Percentiles rank a stretch among this genome's conserved stretches.
Conservation (phyloP, 2,329 filamentous ascomycete species). For the Paracorniculantispora psalliotae region DNA sequence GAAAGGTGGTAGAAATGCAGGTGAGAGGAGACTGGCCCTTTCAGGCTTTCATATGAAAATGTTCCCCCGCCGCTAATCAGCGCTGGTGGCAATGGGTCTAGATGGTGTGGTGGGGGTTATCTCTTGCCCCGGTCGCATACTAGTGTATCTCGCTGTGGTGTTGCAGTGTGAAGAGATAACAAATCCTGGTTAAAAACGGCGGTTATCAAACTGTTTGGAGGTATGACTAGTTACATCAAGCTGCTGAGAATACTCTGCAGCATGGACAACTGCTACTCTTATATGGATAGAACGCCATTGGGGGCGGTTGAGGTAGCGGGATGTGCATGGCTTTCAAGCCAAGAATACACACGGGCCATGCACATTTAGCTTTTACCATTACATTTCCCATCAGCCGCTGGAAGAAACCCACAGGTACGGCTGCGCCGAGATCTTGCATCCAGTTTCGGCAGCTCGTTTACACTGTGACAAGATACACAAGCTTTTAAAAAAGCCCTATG, state of each 20-base stretch:
- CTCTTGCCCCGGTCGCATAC: not conserved
- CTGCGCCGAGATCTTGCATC: no score
- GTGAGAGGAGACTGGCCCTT: not conserved
- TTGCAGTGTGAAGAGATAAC: not conserved
- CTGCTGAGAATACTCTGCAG: not conserved
- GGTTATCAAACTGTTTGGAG: no score
- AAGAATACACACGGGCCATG: not conserved
- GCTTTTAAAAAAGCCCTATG: not conserved
- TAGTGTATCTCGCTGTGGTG: not conserved
- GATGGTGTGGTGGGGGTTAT: not conserved
- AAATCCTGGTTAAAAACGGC: not conserved
- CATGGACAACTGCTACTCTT: no score
- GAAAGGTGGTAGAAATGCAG: not conserved
- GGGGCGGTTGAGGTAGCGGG: no score
- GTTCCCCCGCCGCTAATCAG: not conserved
- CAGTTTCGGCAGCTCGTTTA: not conserved
- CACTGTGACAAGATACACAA: not conserved
- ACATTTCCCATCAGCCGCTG: not conserved
- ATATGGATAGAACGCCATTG: no score
- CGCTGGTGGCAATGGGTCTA: not conserved
- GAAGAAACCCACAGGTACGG: not conserved
- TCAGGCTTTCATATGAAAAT: not conserved
- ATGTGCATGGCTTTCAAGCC: no score
- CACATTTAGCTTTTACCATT: not conserved
- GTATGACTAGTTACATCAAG: no score